Base-by-base conservation (phyloP, 805 yeast species). In the Nakazawaea sp. region DNA sequence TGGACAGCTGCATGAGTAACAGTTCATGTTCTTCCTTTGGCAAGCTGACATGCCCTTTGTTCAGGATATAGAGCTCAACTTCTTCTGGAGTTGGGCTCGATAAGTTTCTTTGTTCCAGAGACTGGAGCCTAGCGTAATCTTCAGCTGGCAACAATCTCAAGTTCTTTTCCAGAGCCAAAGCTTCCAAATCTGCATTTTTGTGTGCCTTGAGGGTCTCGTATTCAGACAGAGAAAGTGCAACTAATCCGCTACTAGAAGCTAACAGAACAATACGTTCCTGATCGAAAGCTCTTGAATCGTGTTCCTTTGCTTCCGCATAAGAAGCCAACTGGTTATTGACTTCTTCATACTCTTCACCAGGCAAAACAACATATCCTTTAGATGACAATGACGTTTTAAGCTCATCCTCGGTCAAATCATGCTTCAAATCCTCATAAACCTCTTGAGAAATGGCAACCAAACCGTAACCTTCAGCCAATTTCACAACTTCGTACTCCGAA, bases 41-140 rank as follows among this genome's bases (percentile, higher is more conserved):
- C 8, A 68, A 48, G 17, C 63, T 48, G 11, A 53, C 49, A 23
- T 58, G 49, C 1, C 61, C 66, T 31, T 51, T 41, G 11, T 52
- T 56, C n/a, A 40, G 33, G 0, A 50, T 13, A 39, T 31, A 7
- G 43, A 15, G 31, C 4, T 9, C 25, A 36, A 36, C 18, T 11
- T 31, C 29, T 13, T 36, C 31, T 19, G 12, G 9, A 5, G 5
- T 30, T 4, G 6, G 7, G 7, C n/a, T 6, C 28, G 28, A 21
- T 8, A 21, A 15, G 8, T 26, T 8, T 15, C n/a, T 26, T n/a
- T n/a, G n/a, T n/a, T n/a, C n/a, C n/a, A n/a, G n/a, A n/a, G n/a
- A n/a, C 8, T 10, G 8, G 28, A 26, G 28, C 28, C n/a, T 15
- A 13, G 16, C 8, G n/a, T 26, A 26, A 10, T 7, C 7, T 12